Evolutionary conservation across 352 stramenopile genomes (phyloP).

Genomic region (Pythium brachiatum): DNA sequence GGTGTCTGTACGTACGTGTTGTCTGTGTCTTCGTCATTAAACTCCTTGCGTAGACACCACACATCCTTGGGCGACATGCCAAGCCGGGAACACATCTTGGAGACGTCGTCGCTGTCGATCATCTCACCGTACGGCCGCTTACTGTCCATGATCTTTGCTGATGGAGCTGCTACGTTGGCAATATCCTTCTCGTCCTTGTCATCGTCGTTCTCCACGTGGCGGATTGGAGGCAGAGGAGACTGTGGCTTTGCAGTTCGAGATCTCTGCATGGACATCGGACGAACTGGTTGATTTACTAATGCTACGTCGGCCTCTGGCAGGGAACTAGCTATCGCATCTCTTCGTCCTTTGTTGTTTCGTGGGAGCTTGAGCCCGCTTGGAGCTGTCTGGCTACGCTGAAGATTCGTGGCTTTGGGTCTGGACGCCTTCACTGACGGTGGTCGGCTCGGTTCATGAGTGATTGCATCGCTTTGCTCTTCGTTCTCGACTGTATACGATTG

Average conservation of each 20-base stretch:
- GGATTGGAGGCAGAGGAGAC: neutral
- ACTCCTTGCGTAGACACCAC: constrained; percentile 21
- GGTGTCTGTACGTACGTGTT: constrained; percentile 29
- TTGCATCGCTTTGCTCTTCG: neutral
- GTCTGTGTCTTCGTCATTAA: constrained; percentile 25
- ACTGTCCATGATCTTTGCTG: neutral
- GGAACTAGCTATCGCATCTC: too few relatives aligned
- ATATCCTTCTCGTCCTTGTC: neutral
- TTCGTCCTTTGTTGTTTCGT: neutral
- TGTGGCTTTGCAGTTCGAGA: neutral
- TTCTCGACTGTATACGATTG: neutral
- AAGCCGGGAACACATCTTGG: constrained; percentile 16
- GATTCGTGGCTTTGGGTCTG: neutral
- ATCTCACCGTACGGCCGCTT: constrained; percentile 21
- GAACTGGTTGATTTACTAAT: neutral
- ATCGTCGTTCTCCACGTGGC: neutral
- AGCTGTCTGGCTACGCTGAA: constrained; percentile 19
- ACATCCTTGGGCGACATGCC: constrained; percentile 17
- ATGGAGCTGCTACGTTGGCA: neutral
- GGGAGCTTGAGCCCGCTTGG: constrained; percentile 2
- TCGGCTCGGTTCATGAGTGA: neutral
- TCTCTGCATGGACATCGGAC: neutral
- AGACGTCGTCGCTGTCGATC: constrained; percentile 21
- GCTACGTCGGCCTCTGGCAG: too few relatives aligned
- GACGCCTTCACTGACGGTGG: neutral